Percentiles rank a stretch among this genome's conserved stretches.
Conservation (phyloP, 2,329 filamentous ascomycete genomes). For the Daldinia sp. region DNA sequence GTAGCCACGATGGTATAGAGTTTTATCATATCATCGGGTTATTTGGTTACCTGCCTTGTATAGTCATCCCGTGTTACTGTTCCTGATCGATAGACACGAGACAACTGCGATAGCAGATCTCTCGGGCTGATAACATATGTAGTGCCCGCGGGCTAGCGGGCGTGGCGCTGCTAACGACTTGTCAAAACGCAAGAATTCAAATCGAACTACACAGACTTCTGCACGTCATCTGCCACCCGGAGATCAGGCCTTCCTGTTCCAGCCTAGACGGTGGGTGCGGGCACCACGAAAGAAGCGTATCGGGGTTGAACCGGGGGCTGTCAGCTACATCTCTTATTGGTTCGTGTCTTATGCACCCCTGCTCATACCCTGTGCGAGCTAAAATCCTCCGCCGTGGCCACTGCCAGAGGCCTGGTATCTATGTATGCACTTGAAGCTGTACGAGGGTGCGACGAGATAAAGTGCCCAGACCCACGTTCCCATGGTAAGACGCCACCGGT, state of each 20-base stretch:
- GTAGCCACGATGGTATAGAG: constrained; percentile 34
- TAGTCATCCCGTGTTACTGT: constrained; percentile 41
- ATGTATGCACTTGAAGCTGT: constrained; percentile 15
- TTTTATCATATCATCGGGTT: constrained; percentile 35
- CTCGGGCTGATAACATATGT: constrained; percentile 34
- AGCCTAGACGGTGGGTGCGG: constrained; percentile 28
- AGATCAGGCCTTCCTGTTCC: constrained; percentile 43
- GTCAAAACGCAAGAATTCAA: constrained; percentile 36
- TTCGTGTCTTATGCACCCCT: constrained; percentile 25
- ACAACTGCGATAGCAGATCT: constrained; percentile 38
- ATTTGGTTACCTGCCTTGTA: constrained; percentile 40
- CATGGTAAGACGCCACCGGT: constrained; percentile 28
- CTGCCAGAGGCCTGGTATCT: constrained; percentile 27
- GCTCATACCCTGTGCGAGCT: constrained; percentile 34
- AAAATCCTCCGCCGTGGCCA: constrained; percentile 29
- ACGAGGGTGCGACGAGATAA: constrained; percentile 23
- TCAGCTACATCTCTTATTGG: constrained; percentile 30
- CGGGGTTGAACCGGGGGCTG: constrained; percentile 28
- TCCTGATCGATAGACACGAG: constrained; percentile 40
- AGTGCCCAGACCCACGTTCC: constrained; percentile 20
- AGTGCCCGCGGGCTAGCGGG: constrained; percentile 19
- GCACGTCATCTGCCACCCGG: constrained; percentile 44
- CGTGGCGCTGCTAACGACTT: constrained; percentile 23
- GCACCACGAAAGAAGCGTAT: constrained; percentile 28
- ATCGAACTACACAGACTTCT: constrained; percentile 39